Base-by-base conservation (phyloP, 2,329 filamentous ascomycete genomes). In the Dissoconium aciculare region DNA sequence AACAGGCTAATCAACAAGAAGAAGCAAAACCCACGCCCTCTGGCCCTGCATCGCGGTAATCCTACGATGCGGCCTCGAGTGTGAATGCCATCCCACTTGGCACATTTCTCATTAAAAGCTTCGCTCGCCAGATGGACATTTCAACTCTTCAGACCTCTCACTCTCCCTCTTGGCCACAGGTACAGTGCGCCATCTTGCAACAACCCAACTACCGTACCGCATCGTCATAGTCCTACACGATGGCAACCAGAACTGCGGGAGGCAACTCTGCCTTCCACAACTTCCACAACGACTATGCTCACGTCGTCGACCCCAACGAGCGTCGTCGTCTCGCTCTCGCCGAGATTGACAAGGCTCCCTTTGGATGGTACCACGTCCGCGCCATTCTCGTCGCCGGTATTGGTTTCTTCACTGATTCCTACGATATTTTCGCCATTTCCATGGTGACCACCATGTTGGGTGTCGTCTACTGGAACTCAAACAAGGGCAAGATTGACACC, bases 321-420 rank as follows among this genome's bases (percentile, higher is more conserved):
- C 74, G 80, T 33, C 69, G 81, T 42, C 71, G 80, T 40, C 71
- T 82, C 17, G 81, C 81, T 25, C 74, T 89, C 31, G 78, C 78
- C 21, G 77, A 85, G 56, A 77, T 87, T 44, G 80, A 87, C 60
- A 77, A 77, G 59, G 79, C 78, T 6, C 74, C 74, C 3, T 85
- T 87, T 38, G 77, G 80, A 48, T 87, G 80, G 79, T 82, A 84
- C 52, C 81, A 89, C 50, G 70, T 85, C 35, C 70, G 80, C 24
- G 77, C 80, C 35, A 69, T 80, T 32, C 59, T 80, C 5, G 80
- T 87, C 14, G 80, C 80, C 16, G 81, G 82, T 46, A 77, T 87
- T 38, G 82, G 81, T 44, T 89, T 91, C 70, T 89, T 89, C 58
- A 87, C 81, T 11, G 82, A 87, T 51, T 78, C 78, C 9, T 87